phyloP scores from a whole-genome alignment of 257 asterid genomes.

The Coffea eugenioides region DNA sequence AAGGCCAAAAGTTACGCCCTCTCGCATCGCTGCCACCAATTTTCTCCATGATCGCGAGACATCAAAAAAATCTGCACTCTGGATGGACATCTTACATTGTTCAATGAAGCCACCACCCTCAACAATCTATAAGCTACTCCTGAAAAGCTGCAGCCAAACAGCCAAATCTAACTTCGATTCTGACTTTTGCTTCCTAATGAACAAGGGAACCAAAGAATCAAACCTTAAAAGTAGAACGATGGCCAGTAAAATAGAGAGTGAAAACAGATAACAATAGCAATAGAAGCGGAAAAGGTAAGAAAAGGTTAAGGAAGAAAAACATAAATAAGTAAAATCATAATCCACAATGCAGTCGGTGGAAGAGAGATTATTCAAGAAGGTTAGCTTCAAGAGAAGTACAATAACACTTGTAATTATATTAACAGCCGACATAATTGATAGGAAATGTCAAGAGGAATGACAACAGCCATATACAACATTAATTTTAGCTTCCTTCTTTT shows the following conservation, averaged over 20 bases:
- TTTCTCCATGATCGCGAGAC: background rate
- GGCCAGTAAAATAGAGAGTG: background rate
- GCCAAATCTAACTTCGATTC: slow-evolving; percentile 1
- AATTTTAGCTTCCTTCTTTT: background rate
- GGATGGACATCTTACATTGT: background rate
- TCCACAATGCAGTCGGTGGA: background rate
- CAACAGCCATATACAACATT: background rate
- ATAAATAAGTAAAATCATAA: background rate
- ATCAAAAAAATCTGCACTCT: background rate
- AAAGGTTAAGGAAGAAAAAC: background rate
- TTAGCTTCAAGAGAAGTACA: background rate
- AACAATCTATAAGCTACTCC: background rate
- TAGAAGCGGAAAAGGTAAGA: background rate
- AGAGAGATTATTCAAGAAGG: background rate
- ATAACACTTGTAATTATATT: background rate
- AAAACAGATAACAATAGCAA: background rate
- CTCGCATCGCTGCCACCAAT: background rate
- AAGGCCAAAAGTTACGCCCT: background rate
- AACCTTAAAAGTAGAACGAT: background rate
- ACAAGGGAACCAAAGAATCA: background rate
- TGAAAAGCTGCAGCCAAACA: background rate
- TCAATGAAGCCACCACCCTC: background rate
- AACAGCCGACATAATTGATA: background rate
- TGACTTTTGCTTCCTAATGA: background rate
- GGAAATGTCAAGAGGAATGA: background rate